Conservation (phyloP, 169 alveolate species). For the Plasmodium ovale region DNA sequence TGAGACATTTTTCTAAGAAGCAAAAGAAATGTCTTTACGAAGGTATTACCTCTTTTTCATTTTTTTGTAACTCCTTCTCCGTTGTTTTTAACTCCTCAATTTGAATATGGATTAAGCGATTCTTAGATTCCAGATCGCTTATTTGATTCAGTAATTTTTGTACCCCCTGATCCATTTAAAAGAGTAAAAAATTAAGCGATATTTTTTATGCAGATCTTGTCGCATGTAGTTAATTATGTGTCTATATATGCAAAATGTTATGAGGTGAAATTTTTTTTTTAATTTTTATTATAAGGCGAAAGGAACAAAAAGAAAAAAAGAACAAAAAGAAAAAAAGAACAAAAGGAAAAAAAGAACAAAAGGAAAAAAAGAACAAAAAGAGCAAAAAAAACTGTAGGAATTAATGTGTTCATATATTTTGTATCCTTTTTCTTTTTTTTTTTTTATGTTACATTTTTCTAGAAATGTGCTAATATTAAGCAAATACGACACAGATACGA, state of each 20-base stretch:
- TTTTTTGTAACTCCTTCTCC: constrained; percentile 72
- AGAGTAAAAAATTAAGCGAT: neutral
- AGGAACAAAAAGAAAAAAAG: too few relatives aligned
- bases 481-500: too few relatives aligned
- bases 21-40: neutral
- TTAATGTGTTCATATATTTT: too few relatives aligned
- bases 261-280: too few relatives aligned
- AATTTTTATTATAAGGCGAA: too few relatives aligned
- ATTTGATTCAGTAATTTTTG: constrained; percentile 55
- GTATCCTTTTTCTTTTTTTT: neutral
- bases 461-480: neutral
- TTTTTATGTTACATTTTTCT: too few relatives aligned
- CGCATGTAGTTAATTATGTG: neutral
- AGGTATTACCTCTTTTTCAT: constrained; percentile 68
- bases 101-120: constrained; percentile 58
- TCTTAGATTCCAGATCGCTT: constrained; percentile 67
- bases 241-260: too few relatives aligned
- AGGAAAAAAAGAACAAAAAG: too few relatives aligned
- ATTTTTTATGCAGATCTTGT: neutral
- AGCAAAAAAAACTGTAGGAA: too few relatives aligned
- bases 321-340: too few relatives aligned
- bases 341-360: too few relatives aligned
- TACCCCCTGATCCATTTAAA: constrained; percentile 64
- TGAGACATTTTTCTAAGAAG: neutral
- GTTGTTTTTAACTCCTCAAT: constrained; percentile 72